A percentile compares a stretch with the other conserved stretches of the same genome.
phyloP scores from a whole-genome alignment of 805 yeast genomes.

The Starmera dryadoides region DNA sequence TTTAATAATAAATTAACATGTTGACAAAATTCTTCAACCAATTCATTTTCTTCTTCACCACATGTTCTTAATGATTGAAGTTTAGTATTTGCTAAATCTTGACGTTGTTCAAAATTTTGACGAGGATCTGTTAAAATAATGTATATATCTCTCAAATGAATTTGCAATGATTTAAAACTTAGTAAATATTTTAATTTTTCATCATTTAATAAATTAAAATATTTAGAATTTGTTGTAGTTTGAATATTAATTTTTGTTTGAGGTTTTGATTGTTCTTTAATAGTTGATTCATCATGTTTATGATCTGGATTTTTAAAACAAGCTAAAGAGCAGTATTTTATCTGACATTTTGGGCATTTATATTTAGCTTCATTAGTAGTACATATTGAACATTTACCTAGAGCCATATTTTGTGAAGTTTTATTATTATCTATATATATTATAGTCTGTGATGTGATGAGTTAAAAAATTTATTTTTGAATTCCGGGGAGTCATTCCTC shows the following conservation, averaged over 20 bases:
- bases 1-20: slow-evolving; percentile 13
- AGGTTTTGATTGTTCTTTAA: not conserved
- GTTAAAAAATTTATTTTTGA: no score
- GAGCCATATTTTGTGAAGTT: slow-evolving; percentile 4
- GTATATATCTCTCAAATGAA: slow-evolving; percentile 44
- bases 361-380: slow-evolving; percentile 33
- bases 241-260: not conserved
- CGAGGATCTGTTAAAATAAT: slow-evolving; percentile 40
- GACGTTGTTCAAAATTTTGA: slow-evolving; percentile 46
- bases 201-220: slow-evolving; percentile 30
- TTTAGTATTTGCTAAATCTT: slow-evolving; percentile 54
- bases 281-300: slow-evolving; percentile 16
- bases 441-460: no score
- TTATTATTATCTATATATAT: no score
- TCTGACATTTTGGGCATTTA: slow-evolving; percentile 47
- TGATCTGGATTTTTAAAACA: slow-evolving; percentile 49
- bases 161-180: slow-evolving; percentile 43
- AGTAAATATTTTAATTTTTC: slow-evolving; percentile 38
- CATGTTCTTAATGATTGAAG: slow-evolving; percentile 52
- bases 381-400: slow-evolving; percentile 12
- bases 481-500: no score
- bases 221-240: slow-evolving; percentile 15
- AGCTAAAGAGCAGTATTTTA: slow-evolving; percentile 42
- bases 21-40: slow-evolving; percentile 63
- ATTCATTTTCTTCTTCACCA: slow-evolving; percentile 59